A percentile compares a stretch with the other conserved stretches of the same genome.
These are phyloP conservation scores for Penicillium verrucosum DNA, from an alignment of 2,329 filamentous ascomycete genomes.

Conservation along the genomic window DNA sequence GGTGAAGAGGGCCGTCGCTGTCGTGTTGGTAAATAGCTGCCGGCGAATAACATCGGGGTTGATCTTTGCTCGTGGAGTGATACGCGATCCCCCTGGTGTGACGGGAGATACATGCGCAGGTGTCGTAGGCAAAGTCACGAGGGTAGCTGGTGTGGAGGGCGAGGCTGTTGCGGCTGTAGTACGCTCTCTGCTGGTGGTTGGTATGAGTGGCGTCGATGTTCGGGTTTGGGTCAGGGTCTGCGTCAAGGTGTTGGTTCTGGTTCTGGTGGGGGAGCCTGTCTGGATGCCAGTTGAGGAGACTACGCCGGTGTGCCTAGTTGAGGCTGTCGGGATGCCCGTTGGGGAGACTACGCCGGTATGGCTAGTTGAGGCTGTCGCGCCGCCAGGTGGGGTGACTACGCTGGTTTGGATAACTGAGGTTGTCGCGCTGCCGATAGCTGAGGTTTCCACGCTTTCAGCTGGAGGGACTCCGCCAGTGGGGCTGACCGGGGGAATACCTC, in stretches of 20 bases:
- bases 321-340: not conserved
- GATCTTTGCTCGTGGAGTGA: conserved; percentile 1
- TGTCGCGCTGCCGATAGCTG: not conserved
- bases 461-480: not conserved
- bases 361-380: not conserved
- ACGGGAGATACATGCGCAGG: not conserved
- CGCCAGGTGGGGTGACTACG: not conserved
- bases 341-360: not conserved
- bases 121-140: not conserved
- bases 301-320: not conserved
- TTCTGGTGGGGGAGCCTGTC: no score
- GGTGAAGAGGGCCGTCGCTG: not conserved
- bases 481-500: not conserved
- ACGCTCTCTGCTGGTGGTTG: not conserved
- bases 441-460: not conserved
- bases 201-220: conserved; percentile 4
- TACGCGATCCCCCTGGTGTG: not conserved
- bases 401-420: not conserved
- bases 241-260: not conserved
- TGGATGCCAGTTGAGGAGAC: not conserved
- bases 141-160: not conserved
- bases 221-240: not conserved
- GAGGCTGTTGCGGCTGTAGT: not conserved
- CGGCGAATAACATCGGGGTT: conserved; percentile 3
- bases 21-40: not conserved